phyloP scores from a whole-genome alignment of 169 alveolate species.

The Plasmodium inui region DNA sequence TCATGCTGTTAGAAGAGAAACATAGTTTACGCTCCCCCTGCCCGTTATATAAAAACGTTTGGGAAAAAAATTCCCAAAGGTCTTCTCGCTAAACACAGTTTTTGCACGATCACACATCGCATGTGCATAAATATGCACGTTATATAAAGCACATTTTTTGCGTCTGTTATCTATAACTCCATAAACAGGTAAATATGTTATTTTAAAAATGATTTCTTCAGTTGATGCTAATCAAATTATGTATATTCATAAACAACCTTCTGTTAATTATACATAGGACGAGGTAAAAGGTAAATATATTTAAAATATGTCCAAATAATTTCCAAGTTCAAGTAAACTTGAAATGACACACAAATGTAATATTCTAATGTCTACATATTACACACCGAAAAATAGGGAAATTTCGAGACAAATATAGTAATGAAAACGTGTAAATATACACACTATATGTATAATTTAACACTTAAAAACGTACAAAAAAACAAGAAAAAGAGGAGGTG shows the following conservation, averaged over 20 bases:
- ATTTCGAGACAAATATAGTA: background rate
- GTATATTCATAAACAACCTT: background rate
- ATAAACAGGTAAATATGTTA: conserved; percentile 1
- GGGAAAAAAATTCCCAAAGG: background rate
- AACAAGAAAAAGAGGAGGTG: background rate
- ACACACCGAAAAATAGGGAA: background rate
- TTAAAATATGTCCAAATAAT: background rate
- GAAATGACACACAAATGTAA: background rate
- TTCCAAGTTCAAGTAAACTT: background rate
- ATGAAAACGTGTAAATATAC: background rate
- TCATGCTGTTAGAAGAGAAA: background rate
- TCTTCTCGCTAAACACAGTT: background rate
- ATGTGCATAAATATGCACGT: background rate
- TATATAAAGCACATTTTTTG: background rate
- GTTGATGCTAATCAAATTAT: background rate
- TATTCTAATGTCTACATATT: background rate
- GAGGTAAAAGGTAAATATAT: background rate
- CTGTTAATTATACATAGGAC: background rate
- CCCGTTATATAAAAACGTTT: background rate
- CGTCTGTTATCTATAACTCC: background rate
- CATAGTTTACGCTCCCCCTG: background rate
- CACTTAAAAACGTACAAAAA: conserved; percentile 9
- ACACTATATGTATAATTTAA: background rate
- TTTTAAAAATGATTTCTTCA: background rate
- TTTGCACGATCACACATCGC: background rate